These are phyloP conservation scores for Oropetium thomaeum DNA, from an alignment of 176 grass and related monocot species.

Conservation along the genomic window DNA sequence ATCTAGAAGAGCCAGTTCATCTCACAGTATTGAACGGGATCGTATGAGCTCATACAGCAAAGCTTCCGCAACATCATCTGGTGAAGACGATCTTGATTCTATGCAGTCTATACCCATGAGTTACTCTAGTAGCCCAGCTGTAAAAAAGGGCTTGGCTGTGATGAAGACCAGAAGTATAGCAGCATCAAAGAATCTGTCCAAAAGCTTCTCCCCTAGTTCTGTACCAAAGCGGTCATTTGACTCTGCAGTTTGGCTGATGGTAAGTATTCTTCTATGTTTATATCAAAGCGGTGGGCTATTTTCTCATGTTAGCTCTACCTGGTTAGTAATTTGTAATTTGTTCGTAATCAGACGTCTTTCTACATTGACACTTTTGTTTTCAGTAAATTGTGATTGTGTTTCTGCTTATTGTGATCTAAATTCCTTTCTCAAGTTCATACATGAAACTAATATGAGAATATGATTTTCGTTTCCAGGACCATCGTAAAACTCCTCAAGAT, in stretches of 20 bases:
- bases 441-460: constrained; percentile 28
- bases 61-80: constrained; percentile 64
- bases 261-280: constrained; percentile 39
- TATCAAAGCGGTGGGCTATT: constrained; percentile 22
- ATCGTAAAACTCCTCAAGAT: constrained; percentile 74
- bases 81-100: constrained; percentile 86
- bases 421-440: constrained; percentile 9
- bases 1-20: constrained; percentile 75
- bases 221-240: constrained; percentile 83
- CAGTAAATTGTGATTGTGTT: neutral
- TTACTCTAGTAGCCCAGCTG: constrained; percentile 47
- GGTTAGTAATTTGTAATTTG: neutral
- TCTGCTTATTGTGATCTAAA: constrained; percentile 3
- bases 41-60: constrained; percentile 62
- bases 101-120: constrained; percentile 48
- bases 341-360: neutral
- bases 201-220: constrained; percentile 57
- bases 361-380: neutral
- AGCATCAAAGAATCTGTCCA: constrained; percentile 71
- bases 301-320: neutral
- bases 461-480: constrained; percentile 61
- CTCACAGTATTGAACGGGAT: constrained; percentile 67
- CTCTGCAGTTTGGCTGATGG: constrained; percentile 83
- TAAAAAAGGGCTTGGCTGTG: constrained; percentile 55
- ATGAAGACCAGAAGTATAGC: constrained; percentile 66